Conservation (phyloP, 73 alveolate genomes). For the Tetrahymena borealis region DNA sequence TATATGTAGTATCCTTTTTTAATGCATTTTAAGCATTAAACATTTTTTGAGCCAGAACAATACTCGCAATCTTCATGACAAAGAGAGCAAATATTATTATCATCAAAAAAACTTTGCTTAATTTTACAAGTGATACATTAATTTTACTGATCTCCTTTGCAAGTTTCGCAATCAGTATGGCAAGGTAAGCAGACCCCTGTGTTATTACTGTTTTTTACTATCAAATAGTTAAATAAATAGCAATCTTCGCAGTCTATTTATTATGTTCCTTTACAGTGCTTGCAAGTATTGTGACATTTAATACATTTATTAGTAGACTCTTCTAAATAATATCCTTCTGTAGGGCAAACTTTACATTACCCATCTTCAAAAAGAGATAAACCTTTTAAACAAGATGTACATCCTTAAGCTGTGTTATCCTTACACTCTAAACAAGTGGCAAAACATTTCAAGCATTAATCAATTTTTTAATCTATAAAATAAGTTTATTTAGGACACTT, state of each 20-base stretch:
- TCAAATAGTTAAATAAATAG: neutral
- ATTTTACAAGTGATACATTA: neutral
- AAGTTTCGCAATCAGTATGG: neutral
- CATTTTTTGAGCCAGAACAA: neutral
- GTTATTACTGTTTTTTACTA: neutral
- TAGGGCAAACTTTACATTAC: neutral
- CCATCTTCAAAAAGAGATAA: neutral
- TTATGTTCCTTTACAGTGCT: neutral
- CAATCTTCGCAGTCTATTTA: neutral
- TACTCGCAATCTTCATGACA: neutral
- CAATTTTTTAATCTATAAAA: neutral
- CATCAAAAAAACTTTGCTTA: neutral
- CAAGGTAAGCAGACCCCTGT: neutral
- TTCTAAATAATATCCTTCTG: neutral
- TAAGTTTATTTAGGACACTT: neutral
- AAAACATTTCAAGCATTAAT: neutral
- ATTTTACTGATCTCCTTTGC: neutral
- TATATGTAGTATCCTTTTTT: neutral
- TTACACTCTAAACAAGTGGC: neutral
- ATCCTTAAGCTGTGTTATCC: neutral
- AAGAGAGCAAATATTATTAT: neutral
- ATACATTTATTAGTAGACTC: neutral
- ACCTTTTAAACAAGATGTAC: neutral
- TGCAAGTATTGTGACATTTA: neutral
- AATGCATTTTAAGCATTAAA: neutral